phyloP scores from a whole-genome alignment of 495 filamentous ascomycete genomes.

The Penicillium arizonense region DNA sequence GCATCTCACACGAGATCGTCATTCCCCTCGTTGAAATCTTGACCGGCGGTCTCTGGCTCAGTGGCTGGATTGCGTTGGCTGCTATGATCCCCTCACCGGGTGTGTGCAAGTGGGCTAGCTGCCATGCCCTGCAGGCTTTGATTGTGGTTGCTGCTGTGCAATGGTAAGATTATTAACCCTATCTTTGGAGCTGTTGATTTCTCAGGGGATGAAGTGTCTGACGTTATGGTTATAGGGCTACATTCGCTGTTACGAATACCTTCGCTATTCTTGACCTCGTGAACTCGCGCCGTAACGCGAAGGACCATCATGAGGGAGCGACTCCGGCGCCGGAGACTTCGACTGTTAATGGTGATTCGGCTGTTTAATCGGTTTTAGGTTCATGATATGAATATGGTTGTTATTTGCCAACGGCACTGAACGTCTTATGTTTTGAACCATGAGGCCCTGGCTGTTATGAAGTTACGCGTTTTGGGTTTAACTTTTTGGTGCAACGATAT shows the following conservation, averaged over 20 bases:
- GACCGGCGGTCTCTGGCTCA: constrained; percentile 52
- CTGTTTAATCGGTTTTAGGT: neutral
- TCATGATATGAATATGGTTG: neutral
- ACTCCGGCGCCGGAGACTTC: neutral
- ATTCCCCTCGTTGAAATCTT: constrained; percentile 22
- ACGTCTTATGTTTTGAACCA: too few relatives aligned
- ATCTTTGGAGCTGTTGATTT: neutral
- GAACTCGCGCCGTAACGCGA: constrained; percentile 7
- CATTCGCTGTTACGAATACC: constrained; percentile 38
- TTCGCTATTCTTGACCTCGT: constrained; percentile 25
- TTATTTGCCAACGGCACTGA: neutral
- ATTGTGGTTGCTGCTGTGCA: constrained; percentile 47
- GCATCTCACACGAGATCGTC: constrained; percentile 49
- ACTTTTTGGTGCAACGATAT: constrained; percentile 1
- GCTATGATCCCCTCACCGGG: constrained; percentile 49
- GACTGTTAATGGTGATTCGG: neutral
- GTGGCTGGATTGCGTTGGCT: constrained; percentile 66
- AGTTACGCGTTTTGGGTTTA: neutral
- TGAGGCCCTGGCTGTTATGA: too few relatives aligned
- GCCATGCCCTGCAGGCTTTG: constrained; percentile 39
- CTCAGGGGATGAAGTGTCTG: neutral
- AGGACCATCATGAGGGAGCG: neutral
- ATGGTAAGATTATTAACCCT: constrained; percentile 33
- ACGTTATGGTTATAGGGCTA: constrained; percentile 28
- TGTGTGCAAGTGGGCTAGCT: constrained; percentile 44